A percentile compares a stretch with the other conserved stretches of the same genome.
Conservation (phyloP, 306 rosid genomes). For the Cajanus cajan region DNA sequence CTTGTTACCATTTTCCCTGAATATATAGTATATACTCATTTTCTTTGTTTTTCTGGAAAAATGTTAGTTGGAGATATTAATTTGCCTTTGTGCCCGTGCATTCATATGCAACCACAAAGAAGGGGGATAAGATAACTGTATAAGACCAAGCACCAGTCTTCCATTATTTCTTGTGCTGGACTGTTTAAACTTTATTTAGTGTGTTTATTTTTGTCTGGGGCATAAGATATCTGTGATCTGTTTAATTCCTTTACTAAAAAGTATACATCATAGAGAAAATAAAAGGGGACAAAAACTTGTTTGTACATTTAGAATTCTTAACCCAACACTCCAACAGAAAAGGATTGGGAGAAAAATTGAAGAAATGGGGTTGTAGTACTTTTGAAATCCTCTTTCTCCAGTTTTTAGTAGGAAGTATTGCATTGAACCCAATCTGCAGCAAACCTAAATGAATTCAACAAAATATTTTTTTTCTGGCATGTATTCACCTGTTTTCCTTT, state of each 20-base stretch:
- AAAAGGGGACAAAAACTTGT: too few species aligned
- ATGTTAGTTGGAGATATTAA: slow-evolving; percentile 2
- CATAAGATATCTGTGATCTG: not conserved
- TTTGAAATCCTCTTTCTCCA: not conserved
- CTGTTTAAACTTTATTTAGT: not conserved
- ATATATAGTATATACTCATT: not conserved
- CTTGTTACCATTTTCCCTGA: not conserved
- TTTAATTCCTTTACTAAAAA: not conserved
- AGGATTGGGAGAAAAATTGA: not conserved
- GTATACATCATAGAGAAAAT: not conserved
- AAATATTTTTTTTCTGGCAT: not conserved
- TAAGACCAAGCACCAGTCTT: not conserved
- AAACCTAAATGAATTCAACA: not conserved
- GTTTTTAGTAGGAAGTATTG: not conserved
- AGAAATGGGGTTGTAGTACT: not conserved
- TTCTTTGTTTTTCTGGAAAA: not conserved
- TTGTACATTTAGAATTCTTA: not conserved
- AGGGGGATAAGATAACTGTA: not conserved
- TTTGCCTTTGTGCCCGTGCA: not conserved
- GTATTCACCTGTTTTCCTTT: slow-evolving; percentile 3
- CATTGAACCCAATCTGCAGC: not conserved
- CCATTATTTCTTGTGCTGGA: not conserved
- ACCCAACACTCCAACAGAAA: not conserved
- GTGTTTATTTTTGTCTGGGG: not conserved
- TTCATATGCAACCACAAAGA: not conserved